Evolutionary conservation across 306 rosid genomes (phyloP).

Genomic region (Quercus mongolica): DNA sequence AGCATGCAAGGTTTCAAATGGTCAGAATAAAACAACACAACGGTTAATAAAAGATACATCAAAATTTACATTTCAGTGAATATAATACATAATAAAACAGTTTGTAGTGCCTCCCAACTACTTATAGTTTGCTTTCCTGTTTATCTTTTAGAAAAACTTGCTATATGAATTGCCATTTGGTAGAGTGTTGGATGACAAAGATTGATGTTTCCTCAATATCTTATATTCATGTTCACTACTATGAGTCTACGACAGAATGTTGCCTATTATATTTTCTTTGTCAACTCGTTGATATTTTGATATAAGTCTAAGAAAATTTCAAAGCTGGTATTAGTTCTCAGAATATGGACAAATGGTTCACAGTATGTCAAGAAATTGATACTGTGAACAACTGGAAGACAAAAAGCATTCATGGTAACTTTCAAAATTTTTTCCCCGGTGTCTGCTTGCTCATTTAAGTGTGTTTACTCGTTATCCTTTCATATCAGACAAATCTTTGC

Average conservation of each 20-base stretch:
- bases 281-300: slow-evolving; percentile 17
- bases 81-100: too few relatives aligned
- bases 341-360: slow-evolving; percentile 78
- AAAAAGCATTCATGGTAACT: slow-evolving; percentile 86
- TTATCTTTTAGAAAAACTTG: too few relatives aligned
- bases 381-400: slow-evolving; percentile 82
- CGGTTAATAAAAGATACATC: too few relatives aligned
- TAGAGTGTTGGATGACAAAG: too few relatives aligned
- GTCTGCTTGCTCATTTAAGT: not conserved
- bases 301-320: slow-evolving; percentile 62
- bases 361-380: slow-evolving; percentile 86
- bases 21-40: too few relatives aligned
- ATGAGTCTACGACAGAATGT: not conserved
- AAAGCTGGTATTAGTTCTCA: slow-evolving; percentile 83
- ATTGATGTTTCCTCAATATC: too few relatives aligned
- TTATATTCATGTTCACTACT: too few relatives aligned
- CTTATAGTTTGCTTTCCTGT: too few relatives aligned
- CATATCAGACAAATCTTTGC: not conserved
- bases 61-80: too few relatives aligned
- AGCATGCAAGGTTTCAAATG: too few relatives aligned
- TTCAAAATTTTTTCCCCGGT: not conserved
- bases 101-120: too few relatives aligned
- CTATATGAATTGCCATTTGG: too few relatives aligned
- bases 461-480: not conserved
- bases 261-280: not conserved